Evolutionary conservation across 345 rosid genomes (phyloP).

Genomic region (Mangifera indica): DNA sequence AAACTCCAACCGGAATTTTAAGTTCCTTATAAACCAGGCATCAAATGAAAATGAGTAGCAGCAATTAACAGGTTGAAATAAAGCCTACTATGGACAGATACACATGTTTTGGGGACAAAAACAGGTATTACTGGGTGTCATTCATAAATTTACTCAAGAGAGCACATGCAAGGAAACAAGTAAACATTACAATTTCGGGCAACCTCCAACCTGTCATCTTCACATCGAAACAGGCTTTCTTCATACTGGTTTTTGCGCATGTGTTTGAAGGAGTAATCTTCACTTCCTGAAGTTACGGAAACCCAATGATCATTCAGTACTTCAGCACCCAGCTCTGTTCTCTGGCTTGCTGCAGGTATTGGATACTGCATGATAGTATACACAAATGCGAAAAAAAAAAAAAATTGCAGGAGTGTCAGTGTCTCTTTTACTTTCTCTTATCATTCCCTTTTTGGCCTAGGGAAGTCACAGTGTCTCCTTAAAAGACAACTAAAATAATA

Average conservation of each 20-base stretch:
- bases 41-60: neutral
- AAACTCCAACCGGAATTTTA: neutral
- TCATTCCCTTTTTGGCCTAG: neutral
- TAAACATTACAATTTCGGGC: conserved; percentile 10
- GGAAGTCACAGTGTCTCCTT: neutral
- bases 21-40: neutral
- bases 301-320: conserved; percentile 97
- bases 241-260: conserved; percentile 96
- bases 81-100: neutral
- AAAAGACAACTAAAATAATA: neutral
- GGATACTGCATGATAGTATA: conserved; percentile 62
- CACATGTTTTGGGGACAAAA: neutral
- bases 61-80: neutral
- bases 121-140: neutral
- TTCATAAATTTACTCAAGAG: neutral
- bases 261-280: conserved; percentile 92
- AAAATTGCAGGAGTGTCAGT: conserved; percentile 16
- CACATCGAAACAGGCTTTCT: conserved; percentile 95
- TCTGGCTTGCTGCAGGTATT: conserved; percentile 75
- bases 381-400: conserved; percentile 18
- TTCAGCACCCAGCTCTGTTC: conserved; percentile 73
- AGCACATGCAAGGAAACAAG: neutral
- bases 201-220: conserved; percentile 84
- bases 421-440: neutral
- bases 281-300: conserved; percentile 95